Evolutionary conservation across 495 filamentous ascomycete genomes (phyloP).

Genomic region (Staphylotrichum longicolle): DNA sequence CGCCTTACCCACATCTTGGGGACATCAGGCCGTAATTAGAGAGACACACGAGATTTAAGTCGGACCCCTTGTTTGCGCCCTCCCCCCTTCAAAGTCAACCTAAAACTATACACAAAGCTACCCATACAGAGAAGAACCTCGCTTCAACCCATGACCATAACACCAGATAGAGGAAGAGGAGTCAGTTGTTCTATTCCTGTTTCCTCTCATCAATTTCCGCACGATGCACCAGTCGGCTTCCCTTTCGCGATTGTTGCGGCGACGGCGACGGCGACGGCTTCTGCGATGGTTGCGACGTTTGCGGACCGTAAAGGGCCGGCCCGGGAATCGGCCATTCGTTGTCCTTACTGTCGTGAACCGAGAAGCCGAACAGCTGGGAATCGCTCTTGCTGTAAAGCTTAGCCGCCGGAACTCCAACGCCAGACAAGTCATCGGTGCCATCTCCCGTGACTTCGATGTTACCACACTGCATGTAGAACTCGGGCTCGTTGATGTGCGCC

Average conservation of each 20-base stretch:
- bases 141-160: neutral
- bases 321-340: slow-evolving; percentile 4
- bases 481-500: slow-evolving; percentile 2
- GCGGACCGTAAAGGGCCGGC: neutral
- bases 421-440: slow-evolving; percentile 1
- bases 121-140: neutral
- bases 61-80: neutral
- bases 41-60: no score
- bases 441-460: slow-evolving; percentile 2
- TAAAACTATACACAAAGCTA: neutral
- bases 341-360: neutral
- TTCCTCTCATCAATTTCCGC: neutral
- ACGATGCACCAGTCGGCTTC: neutral
- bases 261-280: no score
- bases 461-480: slow-evolving; percentile 8
- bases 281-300: neutral
- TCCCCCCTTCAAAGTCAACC: neutral
- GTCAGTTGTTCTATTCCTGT: neutral
- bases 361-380: slow-evolving; percentile 7
- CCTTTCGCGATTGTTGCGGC: neutral
- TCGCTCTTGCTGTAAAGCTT: slow-evolving; percentile 5
- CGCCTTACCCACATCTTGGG: no score
- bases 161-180: neutral
- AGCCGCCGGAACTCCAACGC: neutral
- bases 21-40: no score